Percentiles rank a stretch among this genome's conserved stretches.
phyloP scores from a whole-genome alignment of 202 grass and related monocot species.

The Carex arenaria region DNA sequence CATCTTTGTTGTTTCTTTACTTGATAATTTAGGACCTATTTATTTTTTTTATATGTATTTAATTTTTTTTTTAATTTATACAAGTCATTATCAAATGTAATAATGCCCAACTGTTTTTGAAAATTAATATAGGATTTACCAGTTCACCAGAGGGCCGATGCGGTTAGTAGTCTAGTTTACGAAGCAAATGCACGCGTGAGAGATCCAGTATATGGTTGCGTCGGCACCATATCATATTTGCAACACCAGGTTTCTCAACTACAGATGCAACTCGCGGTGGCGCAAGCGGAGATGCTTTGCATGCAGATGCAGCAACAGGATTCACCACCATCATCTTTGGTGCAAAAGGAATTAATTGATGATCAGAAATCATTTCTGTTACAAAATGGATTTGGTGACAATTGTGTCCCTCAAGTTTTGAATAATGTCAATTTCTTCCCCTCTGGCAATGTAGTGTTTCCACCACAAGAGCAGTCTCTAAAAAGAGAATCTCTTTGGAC shows the following conservation, averaged over 20 bases:
- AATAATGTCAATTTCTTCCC: slow-evolving; percentile 25
- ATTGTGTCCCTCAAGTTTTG: slow-evolving; percentile 9
- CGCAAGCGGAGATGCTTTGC: slow-evolving; percentile 33
- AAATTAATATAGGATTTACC: slow-evolving; percentile 39
- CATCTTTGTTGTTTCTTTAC: not conserved
- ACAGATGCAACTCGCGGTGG: slow-evolving; percentile 37
- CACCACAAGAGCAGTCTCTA: slow-evolving; percentile 27
- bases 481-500: slow-evolving; percentile 41
- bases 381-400: slow-evolving; percentile 24
- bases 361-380: slow-evolving; percentile 24
- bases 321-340: not conserved
- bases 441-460: slow-evolving; percentile 15
- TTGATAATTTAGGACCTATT: not conserved
- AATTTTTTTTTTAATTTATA: not conserved
- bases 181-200: slow-evolving; percentile 43
- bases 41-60: not conserved
- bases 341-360: slow-evolving; percentile 13
- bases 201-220: slow-evolving; percentile 36
- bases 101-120: not conserved
- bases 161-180: slow-evolving; percentile 54
- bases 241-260: slow-evolving; percentile 54
- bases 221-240: slow-evolving; percentile 39
- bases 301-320: slow-evolving; percentile 33
- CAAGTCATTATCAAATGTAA: not conserved
- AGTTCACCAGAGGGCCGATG: slow-evolving; percentile 36